phyloP scores from a whole-genome alignment of 2,329 filamentous ascomycete genomes.

The Phialophora chinensis region DNA sequence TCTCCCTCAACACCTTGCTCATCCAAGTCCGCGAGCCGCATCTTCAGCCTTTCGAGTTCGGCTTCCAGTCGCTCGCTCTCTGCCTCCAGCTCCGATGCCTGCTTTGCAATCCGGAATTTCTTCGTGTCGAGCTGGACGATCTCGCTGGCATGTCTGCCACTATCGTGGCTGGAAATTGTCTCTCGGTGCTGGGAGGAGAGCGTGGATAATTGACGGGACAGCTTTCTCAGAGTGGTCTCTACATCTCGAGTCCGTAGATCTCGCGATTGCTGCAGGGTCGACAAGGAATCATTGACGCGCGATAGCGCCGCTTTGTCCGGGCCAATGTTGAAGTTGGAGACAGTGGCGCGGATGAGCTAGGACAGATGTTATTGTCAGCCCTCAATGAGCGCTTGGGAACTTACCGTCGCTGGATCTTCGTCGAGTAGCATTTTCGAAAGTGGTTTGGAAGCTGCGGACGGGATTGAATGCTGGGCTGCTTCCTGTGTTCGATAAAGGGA shows the following conservation, averaged over 20 bases:
- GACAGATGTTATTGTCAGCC: conserved; percentile 17
- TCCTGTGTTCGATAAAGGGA: background rate
- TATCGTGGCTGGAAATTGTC: conserved; percentile 72
- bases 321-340: conserved; percentile 91
- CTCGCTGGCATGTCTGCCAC: conserved; percentile 77
- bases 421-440: conserved; percentile 78
- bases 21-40: conserved; percentile 80
- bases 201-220: conserved; percentile 76
- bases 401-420: conserved; percentile 85
- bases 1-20: conserved; percentile 82
- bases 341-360: conserved; percentile 88
- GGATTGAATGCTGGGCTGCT: background rate
- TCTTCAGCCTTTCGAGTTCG: conserved; percentile 76
- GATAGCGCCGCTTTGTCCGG: conserved; percentile 84
- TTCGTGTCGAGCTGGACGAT: conserved; percentile 88
- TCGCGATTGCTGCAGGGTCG: conserved; percentile 82
- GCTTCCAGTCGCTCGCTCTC: conserved; percentile 90
- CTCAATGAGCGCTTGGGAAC: conserved; percentile 39
- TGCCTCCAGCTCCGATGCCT: conserved; percentile 84
- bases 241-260: conserved; percentile 75
- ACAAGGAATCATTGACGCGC: conserved; percentile 82
- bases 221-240: conserved; percentile 70
- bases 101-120: conserved; percentile 94
- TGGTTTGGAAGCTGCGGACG: background rate
- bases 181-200: conserved; percentile 78